Percentiles rank a stretch among this genome's conserved stretches.
Evolutionary conservation across 768 basidiomycete species (phyloP).

Genomic region (Mrakia gelida): DNA sequence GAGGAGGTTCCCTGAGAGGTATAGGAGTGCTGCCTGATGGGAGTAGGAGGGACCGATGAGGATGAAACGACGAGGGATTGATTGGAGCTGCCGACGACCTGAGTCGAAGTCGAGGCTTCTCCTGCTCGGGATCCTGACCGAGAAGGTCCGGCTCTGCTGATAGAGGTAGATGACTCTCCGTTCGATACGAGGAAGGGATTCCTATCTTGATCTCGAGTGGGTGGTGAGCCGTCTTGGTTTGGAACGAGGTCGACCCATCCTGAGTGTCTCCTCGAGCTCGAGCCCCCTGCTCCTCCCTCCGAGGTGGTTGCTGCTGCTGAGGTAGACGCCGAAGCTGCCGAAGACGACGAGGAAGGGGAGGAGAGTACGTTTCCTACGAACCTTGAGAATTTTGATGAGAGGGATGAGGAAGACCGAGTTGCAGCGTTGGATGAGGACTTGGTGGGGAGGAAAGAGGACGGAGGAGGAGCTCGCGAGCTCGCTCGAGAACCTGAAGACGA

Average conservation of each 20-base stretch:
- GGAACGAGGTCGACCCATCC: slow-evolving; percentile 23
- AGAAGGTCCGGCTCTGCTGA: not conserved
- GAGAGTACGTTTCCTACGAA: slow-evolving; percentile 13
- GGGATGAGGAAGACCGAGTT: not conserved
- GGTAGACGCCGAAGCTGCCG: not conserved
- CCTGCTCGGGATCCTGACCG: not conserved
- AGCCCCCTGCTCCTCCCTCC: not conserved
- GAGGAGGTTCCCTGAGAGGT: not conserved
- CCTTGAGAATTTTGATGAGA: slow-evolving; percentile 11
- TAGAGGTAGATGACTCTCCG: not conserved
- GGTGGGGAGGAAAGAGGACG: not conserved
- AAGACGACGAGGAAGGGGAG: not conserved
- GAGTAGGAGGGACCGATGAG: not conserved
- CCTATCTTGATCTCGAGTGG: not conserved
- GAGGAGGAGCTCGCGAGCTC: not conserved
- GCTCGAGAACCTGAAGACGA: too few species aligned
- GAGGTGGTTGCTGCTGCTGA: not conserved
- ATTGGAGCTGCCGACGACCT: not conserved
- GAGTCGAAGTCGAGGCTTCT: not conserved
- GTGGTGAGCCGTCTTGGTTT: too few species aligned
- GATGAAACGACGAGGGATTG: not conserved
- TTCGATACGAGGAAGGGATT: not conserved
- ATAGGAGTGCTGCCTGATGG: not conserved
- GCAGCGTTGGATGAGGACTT: not conserved
- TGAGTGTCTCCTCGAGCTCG: not conserved